These are phyloP conservation scores for Boletellus ananas DNA, from an alignment of 768 basidiomycete genomes.

Conservation along the genomic window DNA sequence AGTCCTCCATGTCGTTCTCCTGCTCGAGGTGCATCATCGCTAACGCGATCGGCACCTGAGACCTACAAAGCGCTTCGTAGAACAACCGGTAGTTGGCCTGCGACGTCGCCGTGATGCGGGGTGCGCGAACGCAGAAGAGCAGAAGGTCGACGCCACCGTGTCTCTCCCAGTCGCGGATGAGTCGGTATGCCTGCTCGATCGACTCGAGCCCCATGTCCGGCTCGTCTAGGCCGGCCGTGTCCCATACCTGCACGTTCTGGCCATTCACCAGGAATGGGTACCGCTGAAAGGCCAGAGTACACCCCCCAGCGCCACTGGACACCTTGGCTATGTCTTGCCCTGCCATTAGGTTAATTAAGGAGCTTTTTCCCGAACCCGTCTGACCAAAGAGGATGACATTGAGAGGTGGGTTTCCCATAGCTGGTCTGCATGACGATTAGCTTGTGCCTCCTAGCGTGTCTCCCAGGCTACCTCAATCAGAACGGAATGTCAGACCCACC, in stretches of 20 bases:
- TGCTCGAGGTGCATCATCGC: constrained; percentile 1
- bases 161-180: neutral
- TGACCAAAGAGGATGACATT: constrained; percentile 1
- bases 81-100: constrained; percentile 1
- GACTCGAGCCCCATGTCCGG: too few relatives aligned
- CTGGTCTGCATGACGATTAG: neutral
- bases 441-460: neutral
- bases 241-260: neutral
- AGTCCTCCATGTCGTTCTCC: neutral
- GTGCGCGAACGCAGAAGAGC: constrained; percentile 1
- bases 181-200: neutral
- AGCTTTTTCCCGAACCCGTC: neutral
- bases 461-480: neutral
- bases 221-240: too few relatives aligned
- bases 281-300: neutral
- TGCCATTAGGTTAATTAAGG: neutral
- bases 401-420: neutral
- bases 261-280: neutral
- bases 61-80: neutral
- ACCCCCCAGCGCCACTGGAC: neutral
- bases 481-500: neutral
- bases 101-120: constrained; percentile 1
- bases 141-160: neutral
- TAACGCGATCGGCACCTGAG: neutral
- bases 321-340: neutral